Evolutionary conservation across 768 basidiomycete species (phyloP).

Genomic region (Fibroporia radiculosa): DNA sequence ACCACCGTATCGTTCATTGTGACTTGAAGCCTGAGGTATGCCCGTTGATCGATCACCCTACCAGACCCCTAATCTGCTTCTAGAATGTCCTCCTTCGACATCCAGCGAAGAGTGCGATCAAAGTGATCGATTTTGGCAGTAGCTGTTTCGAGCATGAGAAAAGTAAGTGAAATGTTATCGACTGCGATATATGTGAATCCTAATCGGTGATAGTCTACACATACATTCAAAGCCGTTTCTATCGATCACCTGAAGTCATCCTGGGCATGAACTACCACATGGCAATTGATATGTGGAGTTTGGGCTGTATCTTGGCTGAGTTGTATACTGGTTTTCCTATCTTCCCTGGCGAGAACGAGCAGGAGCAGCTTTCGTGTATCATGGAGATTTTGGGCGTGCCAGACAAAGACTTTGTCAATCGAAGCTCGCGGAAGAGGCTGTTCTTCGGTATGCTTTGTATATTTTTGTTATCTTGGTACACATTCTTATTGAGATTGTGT

Average conservation of each 20-base stretch:
- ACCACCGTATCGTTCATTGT: constrained; percentile 97
- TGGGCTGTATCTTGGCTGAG: constrained; percentile 97
- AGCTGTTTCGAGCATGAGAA: constrained; percentile 99
- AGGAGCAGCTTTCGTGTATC: constrained; percentile 96
- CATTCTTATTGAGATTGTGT: too few species aligned
- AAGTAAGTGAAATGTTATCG: constrained; percentile 46
- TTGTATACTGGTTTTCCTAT: constrained; percentile 97
- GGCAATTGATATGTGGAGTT: constrained; percentile 99
- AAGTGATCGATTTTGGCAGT: constrained; percentile 98
- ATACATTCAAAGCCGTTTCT: constrained; percentile 99
- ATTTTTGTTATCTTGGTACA: too few species aligned
- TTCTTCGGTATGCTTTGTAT: constrained; percentile 75
- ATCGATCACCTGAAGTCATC: constrained; percentile 99
- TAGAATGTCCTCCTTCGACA: constrained; percentile 94
- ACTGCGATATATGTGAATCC: constrained; percentile 6
- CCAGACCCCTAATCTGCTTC: not conserved
- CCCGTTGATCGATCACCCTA: constrained; percentile 3
- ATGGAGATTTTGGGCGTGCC: constrained; percentile 98
- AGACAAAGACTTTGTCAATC: constrained; percentile 91
- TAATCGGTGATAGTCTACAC: constrained; percentile 71
- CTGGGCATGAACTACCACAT: constrained; percentile 99
- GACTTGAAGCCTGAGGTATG: constrained; percentile 96
- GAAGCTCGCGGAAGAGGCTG: constrained; percentile 85
- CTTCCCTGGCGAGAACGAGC: constrained; percentile 98
- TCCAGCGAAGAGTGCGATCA: constrained; percentile 93